These are phyloP conservation scores for Ceratocystis cacaofunesta DNA, from an alignment of 2,329 filamentous ascomycete species.

Conservation along the genomic window DNA sequence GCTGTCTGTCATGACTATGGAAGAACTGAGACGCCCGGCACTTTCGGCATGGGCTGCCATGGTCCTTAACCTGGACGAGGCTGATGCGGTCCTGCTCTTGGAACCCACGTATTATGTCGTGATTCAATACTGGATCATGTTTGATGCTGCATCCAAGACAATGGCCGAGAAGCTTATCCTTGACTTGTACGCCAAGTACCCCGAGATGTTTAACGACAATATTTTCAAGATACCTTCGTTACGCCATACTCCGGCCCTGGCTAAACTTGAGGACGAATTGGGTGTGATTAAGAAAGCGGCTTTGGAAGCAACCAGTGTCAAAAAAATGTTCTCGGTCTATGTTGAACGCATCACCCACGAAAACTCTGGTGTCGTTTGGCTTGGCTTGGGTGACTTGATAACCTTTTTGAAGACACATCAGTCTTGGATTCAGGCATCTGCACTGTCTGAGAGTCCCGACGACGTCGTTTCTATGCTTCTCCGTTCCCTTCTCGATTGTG, in stretches of 20 bases:
- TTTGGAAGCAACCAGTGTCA: constrained; percentile 27
- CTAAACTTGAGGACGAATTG: constrained; percentile 52
- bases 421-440: constrained; percentile 61
- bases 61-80: constrained; percentile 56
- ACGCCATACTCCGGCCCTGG: constrained; percentile 51
- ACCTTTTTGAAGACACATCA: constrained; percentile 60
- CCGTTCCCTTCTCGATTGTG: constrained; percentile 71
- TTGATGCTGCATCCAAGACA: constrained; percentile 46
- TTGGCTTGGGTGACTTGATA: constrained; percentile 64
- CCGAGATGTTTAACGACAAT: constrained; percentile 44
- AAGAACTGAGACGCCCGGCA: constrained; percentile 59
- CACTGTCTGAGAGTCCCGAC: constrained; percentile 72
- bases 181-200: constrained; percentile 49
- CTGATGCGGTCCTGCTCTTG: constrained; percentile 65
- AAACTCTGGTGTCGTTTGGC: constrained; percentile 69
- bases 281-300: constrained; percentile 28
- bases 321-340: constrained; percentile 39
- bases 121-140: constrained; percentile 58
- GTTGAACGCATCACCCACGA: constrained; percentile 64
- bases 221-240: constrained; percentile 69
- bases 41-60: constrained; percentile 77
- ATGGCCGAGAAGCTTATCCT: constrained; percentile 48
- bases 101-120: constrained; percentile 86
- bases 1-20: constrained; percentile 63
- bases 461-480: constrained; percentile 55